Evolutionary conservation across 2,329 filamentous ascomycete species (phyloP).

Genomic region (Diaporthe australafricana): DNA sequence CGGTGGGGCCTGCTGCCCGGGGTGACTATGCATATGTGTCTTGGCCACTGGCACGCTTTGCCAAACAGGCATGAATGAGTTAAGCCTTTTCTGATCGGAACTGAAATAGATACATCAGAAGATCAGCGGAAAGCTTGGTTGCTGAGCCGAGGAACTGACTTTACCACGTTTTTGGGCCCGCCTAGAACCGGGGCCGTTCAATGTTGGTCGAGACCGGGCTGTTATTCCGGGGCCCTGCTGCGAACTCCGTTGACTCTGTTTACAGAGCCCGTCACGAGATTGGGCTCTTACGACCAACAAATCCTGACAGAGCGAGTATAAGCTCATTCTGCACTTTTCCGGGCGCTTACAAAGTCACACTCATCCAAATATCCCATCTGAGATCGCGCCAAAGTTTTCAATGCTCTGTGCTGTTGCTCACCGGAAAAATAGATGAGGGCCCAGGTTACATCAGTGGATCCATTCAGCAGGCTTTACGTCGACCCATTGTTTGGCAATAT

Average conservation of each 20-base stretch:
- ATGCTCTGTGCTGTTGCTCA: not conserved
- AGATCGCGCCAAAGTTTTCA: not conserved
- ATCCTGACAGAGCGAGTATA: no score
- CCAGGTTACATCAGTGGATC: not conserved
- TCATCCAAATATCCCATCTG: not conserved
- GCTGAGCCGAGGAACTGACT: not conserved
- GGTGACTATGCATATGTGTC: not conserved
- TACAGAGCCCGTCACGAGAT: no score
- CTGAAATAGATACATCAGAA: no score
- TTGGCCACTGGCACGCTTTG: not conserved
- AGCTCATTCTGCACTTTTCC: no score
- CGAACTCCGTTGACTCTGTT: no score
- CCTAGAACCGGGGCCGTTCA: not conserved
- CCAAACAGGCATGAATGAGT: not conserved
- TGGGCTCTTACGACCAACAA: no score
- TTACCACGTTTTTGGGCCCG: not conserved
- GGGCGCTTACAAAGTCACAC: not conserved
- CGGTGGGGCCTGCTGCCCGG: not conserved
- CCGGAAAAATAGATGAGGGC: no score
- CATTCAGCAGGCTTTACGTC: not conserved
- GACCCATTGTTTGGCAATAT: not conserved
- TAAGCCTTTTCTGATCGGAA: constrained; percentile 9
- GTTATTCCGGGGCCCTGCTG: not conserved
- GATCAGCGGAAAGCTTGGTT: constrained; percentile 22
- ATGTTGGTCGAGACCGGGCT: not conserved